Percentiles rank a stretch among this genome's conserved stretches.
Conservation (phyloP, 495 filamentous ascomycete species). For the Aspergillus indologenus region DNA sequence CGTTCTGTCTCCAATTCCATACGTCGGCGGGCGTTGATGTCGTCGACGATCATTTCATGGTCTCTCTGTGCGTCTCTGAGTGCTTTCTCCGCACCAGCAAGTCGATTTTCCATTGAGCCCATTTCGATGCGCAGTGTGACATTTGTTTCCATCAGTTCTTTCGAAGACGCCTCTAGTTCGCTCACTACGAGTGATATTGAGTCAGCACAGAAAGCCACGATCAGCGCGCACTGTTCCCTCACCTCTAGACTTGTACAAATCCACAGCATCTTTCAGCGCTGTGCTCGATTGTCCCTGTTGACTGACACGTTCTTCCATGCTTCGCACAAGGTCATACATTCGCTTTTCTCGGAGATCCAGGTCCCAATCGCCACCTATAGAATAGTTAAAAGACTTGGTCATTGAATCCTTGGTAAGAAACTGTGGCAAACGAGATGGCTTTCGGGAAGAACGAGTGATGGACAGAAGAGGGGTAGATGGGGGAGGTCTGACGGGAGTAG, state of each 20-base stretch:
- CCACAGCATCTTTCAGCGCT: slow-evolving; percentile 64
- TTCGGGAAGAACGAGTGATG: slow-evolving; percentile 23
- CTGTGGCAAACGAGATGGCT: slow-evolving; percentile 16
- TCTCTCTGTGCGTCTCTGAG: slow-evolving; percentile 51
- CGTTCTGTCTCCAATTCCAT: slow-evolving; percentile 44
- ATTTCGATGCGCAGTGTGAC: slow-evolving; percentile 55
- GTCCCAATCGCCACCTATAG: slow-evolving; percentile 63
- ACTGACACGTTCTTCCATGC: slow-evolving; percentile 60
- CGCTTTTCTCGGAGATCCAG: slow-evolving; percentile 61
- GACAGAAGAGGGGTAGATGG: slow-evolving; percentile 21
- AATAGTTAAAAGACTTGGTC: slow-evolving; percentile 44
- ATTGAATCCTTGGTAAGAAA: slow-evolving; percentile 75
- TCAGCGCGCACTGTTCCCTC: slow-evolving; percentile 25
- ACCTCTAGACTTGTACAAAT: slow-evolving; percentile 72
- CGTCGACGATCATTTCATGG: slow-evolving; percentile 58
- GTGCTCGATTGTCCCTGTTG: slow-evolving; percentile 58
- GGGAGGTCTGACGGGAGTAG: slow-evolving; percentile 24
- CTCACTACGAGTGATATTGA: slow-evolving; percentile 46
- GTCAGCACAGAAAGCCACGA: background rate
- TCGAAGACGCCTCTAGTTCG: slow-evolving; percentile 61
- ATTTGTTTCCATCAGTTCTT: slow-evolving; percentile 56
- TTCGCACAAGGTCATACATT: slow-evolving; percentile 60
- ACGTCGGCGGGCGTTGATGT: slow-evolving; percentile 48
- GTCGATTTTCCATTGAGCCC: slow-evolving; percentile 50
- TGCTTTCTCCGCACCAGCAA: slow-evolving; percentile 39